Evolutionary conservation across 2,329 filamentous ascomycete species (phyloP).

Genomic region (Proliferodiscus dingleyae): DNA sequence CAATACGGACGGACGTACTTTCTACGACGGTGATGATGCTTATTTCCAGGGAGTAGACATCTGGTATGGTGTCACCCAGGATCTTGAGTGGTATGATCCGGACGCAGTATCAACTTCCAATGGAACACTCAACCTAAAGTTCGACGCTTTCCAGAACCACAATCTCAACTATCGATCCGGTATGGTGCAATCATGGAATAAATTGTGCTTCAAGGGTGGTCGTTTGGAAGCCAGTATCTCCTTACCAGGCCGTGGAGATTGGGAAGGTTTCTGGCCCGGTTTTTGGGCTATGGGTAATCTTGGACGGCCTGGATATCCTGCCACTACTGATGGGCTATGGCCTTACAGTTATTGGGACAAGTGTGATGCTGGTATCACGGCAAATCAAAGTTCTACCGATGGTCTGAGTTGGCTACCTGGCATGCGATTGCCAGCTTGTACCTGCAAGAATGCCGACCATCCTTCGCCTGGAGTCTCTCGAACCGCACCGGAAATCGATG

Average conservation of each 20-base stretch:
- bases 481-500: slow-evolving; percentile 68
- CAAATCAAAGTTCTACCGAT: slow-evolving; percentile 64
- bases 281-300: slow-evolving; percentile 75
- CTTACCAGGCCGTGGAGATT: slow-evolving; percentile 60
- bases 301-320: slow-evolving; percentile 62
- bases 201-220: slow-evolving; percentile 67
- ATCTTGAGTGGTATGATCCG: slow-evolving; percentile 68
- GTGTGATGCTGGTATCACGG: slow-evolving; percentile 66
- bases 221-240: slow-evolving; percentile 67
- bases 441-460: slow-evolving; percentile 59
- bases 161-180: slow-evolving; percentile 63
- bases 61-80: slow-evolving; percentile 68
- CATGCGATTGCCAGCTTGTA: slow-evolving; percentile 65
- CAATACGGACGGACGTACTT: slow-evolving; percentile 60
- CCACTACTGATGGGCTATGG: slow-evolving; percentile 69
- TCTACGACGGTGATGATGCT: slow-evolving; percentile 66
- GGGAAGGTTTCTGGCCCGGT: slow-evolving; percentile 68
- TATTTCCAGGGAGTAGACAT: slow-evolving; percentile 64
- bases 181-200: slow-evolving; percentile 73
- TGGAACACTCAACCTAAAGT: slow-evolving; percentile 58
- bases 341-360: slow-evolving; percentile 66
- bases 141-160: slow-evolving; percentile 62
- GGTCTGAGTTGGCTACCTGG: slow-evolving; percentile 64
- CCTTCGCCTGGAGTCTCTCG: slow-evolving; percentile 60
- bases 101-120: slow-evolving; percentile 59